phyloP scores from a whole-genome alignment of 805 yeast species.

The Cyberlindnera subsufficiens region DNA sequence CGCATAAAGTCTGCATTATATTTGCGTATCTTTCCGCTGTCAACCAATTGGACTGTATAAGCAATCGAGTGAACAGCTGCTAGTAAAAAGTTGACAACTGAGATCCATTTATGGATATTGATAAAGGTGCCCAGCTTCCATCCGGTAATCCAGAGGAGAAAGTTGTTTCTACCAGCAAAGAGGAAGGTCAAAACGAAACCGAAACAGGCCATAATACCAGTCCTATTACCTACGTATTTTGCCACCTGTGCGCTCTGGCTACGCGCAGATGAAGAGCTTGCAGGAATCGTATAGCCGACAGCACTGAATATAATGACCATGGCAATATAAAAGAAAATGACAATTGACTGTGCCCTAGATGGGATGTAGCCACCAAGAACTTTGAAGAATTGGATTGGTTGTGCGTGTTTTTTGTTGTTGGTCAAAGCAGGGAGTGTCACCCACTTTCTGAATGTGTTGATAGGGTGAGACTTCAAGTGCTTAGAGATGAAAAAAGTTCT shows the following conservation, averaged over 20 bases:
- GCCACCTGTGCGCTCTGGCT: conserved; percentile 12
- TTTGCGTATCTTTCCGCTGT: conserved; percentile 9
- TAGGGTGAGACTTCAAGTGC: conserved; percentile 10
- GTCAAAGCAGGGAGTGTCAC: conserved; percentile 13
- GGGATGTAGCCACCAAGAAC: conserved; percentile 19
- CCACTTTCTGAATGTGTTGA: conserved; percentile 14
- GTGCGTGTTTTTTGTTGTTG: conserved; percentile 13
- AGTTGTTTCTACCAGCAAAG: conserved; percentile 70
- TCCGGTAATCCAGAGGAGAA: conserved; percentile 56
- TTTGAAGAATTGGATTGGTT: conserved; percentile 11
- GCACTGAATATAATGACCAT: conserved; percentile 11
- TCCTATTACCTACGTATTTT: conserved; percentile 24
- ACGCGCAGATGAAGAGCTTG: conserved; percentile 15
- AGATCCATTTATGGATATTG: conserved; percentile 60
- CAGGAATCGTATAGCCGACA: conserved; percentile 14
- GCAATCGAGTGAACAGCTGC: conserved; percentile 17
- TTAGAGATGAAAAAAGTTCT: conserved; percentile 13
- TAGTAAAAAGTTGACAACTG: conserved; percentile 35
- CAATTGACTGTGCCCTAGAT: conserved; percentile 22
- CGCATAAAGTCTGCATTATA: conserved; percentile 11
- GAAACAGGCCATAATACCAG: conserved; percentile 23
- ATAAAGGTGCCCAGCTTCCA: conserved; percentile 64
- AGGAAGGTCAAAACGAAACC: conserved; percentile 48
- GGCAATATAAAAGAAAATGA: conserved; percentile 29
- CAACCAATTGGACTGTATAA: conserved; percentile 15